Percentiles rank a stretch among this genome's conserved stretches.
phyloP scores from a whole-genome alignment of 225 moss, liverwort and hornwort genomes.

The Pseudoscleropodium purum region DNA sequence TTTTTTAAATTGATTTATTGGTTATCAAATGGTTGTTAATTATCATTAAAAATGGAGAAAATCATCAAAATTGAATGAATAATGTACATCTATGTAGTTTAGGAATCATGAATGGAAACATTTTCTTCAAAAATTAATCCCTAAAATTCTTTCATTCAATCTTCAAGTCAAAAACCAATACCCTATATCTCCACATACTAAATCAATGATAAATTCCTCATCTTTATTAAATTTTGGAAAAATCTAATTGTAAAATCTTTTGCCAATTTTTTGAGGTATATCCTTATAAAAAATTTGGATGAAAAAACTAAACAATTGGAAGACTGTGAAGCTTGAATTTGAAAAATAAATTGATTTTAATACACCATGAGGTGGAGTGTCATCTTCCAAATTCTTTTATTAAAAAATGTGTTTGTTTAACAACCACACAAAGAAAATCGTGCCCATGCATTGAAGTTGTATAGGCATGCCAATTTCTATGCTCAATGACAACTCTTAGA shows the following conservation, averaged over 20 bases:
- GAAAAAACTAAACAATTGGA: not conserved
- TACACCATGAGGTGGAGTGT: not conserved
- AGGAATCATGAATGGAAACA: fast-evolving
- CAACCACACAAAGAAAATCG: not conserved
- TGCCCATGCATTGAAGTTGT: not conserved
- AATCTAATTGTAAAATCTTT: fast-evolving
- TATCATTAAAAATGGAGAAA: not conserved
- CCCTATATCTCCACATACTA: fast-evolving
- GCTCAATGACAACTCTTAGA: not conserved
- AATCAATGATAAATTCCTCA: too few species aligned
- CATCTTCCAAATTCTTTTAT: not conserved
- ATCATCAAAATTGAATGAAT: too few species aligned
- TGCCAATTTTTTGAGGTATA: not conserved
- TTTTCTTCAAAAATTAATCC: not conserved
- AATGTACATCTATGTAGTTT: not conserved
- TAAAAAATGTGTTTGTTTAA: not conserved
- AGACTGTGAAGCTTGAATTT: not conserved
- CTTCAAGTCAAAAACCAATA: not conserved
- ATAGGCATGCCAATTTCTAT: not conserved
- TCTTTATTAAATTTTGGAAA: not conserved
- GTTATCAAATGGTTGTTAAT: not conserved
- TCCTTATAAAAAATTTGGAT: not conserved
- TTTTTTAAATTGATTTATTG: not conserved
- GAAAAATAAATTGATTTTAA: not conserved
- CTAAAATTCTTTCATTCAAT: not conserved